Evolutionary conservation across 2,329 filamentous ascomycete species (phyloP), one percentile per base, ranked within the genome.

Genomic region (Hortaea werneckii): DNA sequence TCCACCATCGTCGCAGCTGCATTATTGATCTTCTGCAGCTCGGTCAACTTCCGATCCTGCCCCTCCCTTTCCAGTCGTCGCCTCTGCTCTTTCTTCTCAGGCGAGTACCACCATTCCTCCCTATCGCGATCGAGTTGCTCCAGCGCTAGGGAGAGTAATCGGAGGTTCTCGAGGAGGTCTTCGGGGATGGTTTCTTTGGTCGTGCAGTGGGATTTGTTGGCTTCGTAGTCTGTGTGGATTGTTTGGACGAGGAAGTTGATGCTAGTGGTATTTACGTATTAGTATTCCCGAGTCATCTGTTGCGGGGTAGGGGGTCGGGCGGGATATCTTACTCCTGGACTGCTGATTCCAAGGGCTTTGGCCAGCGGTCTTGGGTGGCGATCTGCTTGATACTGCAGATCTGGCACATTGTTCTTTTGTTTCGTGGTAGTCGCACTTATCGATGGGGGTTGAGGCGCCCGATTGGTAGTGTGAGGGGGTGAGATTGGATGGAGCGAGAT

Each of bases 21-120:
- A 30, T 54, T 55, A 39, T 55, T 55, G 42, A 55, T 54, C 43
- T 53, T 55, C 29, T 55, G 54, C 42, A 57, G 29, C 7, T 51
- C 46, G 9, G 51, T 46, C 6, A 55, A 28, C 42, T 50, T 55
- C 42, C 46, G 42, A 40, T 51, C 42, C 29, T 54, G 43, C n/a
- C 46, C 43, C 13, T 50, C 41, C 5, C 37, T 26, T 32, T 52
- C 51, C 29, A 55, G 45, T 2, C 44, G 40, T 34, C 49, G 32
- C 5, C 53, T 44, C 32, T 50, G n/a, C 3, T 43, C 49, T 9
- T 45, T 41, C 47, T 55, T 55, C 38, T 51, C 48, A 8, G 48
- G 46, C 8, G 47, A 49, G 2, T 34, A 49, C 51, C 54, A 55
- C 51, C 54, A 55, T 6, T 37, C 43, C 37, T 48, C 39, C 13